These are phyloP conservation scores for Rhizopogon vinicolor DNA, from an alignment of 768 basidiomycete species.

Conservation along the genomic window DNA sequence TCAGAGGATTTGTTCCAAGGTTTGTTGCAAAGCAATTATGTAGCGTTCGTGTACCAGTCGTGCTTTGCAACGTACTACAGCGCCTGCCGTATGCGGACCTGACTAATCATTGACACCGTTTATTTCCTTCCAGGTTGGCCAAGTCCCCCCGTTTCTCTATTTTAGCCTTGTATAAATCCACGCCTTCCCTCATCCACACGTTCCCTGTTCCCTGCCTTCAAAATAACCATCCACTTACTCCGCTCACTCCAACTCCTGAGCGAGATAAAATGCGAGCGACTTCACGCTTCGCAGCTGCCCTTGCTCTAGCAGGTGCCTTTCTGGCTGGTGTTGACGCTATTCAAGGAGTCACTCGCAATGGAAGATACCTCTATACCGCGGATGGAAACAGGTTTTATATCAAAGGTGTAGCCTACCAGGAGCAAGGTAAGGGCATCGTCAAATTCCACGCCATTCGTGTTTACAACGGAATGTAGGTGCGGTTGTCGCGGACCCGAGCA, in stretches of 20 bases:
- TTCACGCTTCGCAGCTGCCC: constrained; percentile 15
- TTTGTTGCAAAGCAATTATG: no score
- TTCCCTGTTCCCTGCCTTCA: constrained; percentile 1
- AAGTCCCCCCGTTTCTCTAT: no score
- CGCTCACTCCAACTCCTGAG: constrained; percentile 4
- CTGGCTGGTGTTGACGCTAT: constrained; percentile 60
- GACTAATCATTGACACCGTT: no score
- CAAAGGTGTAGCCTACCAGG: constrained; percentile 83
- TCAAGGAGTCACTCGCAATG: constrained; percentile 60
- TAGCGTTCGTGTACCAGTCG: no score
- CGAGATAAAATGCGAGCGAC: constrained; percentile 19
- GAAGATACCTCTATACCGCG: constrained; percentile 77
- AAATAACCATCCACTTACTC: neutral
- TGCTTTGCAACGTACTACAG: no score
- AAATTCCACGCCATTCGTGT: neutral
- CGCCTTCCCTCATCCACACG: neutral
- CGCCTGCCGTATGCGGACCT: no score
- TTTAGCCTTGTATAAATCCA: no score
- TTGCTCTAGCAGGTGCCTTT: constrained; percentile 37
- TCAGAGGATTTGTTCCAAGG: no score
- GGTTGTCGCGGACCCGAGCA: constrained; percentile 41
- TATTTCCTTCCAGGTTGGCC: no score
- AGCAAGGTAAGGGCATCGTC: constrained; percentile 50
- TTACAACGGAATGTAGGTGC: constrained; percentile 20
- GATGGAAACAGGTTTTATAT: constrained; percentile 82